These are phyloP conservation scores for Alternaria arbusti DNA, from an alignment of 2,329 filamentous ascomycete species.

Conservation along the genomic window DNA sequence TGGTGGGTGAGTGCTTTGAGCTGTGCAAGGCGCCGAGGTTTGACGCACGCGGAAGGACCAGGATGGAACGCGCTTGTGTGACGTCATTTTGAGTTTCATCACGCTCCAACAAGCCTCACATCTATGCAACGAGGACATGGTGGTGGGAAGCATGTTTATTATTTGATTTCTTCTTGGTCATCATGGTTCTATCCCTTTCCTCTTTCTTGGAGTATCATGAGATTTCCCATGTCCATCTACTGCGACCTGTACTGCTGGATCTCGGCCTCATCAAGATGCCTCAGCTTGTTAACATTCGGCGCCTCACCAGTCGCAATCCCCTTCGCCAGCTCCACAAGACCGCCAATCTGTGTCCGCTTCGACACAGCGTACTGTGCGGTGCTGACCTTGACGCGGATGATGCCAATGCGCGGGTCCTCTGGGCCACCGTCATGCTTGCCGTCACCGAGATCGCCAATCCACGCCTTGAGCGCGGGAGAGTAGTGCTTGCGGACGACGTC, in stretches of 20 bases:
- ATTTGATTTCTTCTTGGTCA: neutral
- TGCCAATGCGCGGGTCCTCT: slow-evolving; percentile 79
- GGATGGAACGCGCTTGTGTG: slow-evolving; percentile 6
- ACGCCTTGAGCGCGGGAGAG: slow-evolving; percentile 74
- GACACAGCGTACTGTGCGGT: slow-evolving; percentile 75
- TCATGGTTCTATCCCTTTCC: neutral
- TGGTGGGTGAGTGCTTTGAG: neutral
- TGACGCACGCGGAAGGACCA: neutral
- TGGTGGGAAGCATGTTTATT: neutral
- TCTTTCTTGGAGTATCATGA: neutral
- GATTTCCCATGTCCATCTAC: slow-evolving; percentile 19
- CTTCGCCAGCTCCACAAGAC: slow-evolving; percentile 75
- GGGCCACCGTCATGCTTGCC: slow-evolving; percentile 82
- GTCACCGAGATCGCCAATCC: slow-evolving; percentile 81
- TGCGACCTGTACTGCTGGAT: slow-evolving; percentile 45
- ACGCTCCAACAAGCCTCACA: neutral
- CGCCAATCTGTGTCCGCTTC: slow-evolving; percentile 67
- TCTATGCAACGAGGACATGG: neutral
- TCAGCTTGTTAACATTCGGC: slow-evolving; percentile 75
- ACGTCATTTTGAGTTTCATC: slow-evolving; percentile 8
- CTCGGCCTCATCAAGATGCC: slow-evolving; percentile 68
- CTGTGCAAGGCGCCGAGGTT: neutral
- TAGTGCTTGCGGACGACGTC: slow-evolving; percentile 73
- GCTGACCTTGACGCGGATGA: slow-evolving; percentile 77
- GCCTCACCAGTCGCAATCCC: slow-evolving; percentile 75